These are phyloP conservation scores for Cicer pinnatifidum DNA, from an alignment of 306 rosid species.

Conservation along the genomic window DNA sequence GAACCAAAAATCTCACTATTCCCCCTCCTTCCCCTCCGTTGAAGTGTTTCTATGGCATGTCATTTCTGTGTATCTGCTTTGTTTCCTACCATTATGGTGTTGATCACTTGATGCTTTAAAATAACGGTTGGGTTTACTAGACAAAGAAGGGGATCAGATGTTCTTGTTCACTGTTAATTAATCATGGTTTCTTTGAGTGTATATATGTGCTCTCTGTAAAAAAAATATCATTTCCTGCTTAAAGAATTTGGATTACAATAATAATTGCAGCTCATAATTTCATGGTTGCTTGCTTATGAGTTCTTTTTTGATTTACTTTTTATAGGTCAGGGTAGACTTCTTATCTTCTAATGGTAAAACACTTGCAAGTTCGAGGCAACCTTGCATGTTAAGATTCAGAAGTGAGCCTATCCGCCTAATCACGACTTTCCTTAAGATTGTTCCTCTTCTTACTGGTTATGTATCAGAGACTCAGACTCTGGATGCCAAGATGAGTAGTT, in stretches of 20 bases:
- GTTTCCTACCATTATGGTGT: constrained; percentile 11
- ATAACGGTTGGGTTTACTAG: constrained; percentile 3
- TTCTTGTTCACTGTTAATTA: constrained; percentile 13
- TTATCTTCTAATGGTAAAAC: constrained; percentile 67
- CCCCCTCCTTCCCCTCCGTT: too few relatives aligned
- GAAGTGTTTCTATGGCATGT: constrained; percentile 2
- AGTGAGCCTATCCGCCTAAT: constrained; percentile 82
- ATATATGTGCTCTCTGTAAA: constrained; percentile 6
- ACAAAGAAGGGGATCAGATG: constrained; percentile 19
- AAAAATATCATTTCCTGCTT: constrained; percentile 23
- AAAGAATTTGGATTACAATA: constrained; percentile 20
- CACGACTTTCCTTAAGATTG: constrained; percentile 67
- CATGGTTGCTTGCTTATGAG: constrained; percentile 28
- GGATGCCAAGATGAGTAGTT: constrained; percentile 69
- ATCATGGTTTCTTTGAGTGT: constrained; percentile 15
- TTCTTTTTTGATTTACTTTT: constrained; percentile 38
- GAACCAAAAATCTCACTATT: too few relatives aligned
- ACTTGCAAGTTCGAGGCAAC: constrained; percentile 73
- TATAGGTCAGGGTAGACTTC: constrained; percentile 74
- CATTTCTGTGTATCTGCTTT: constrained; percentile 20
- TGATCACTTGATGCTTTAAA: constrained; percentile 5
- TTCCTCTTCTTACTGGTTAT: constrained; percentile 76
- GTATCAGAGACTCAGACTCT: constrained; percentile 76
- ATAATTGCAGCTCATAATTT: constrained; percentile 25
- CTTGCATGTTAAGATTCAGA: constrained; percentile 75